Percentiles rank a stretch among this genome's conserved stretches.
Conservation (phyloP, 345 rosid genomes). For the Garcia nutans region DNA sequence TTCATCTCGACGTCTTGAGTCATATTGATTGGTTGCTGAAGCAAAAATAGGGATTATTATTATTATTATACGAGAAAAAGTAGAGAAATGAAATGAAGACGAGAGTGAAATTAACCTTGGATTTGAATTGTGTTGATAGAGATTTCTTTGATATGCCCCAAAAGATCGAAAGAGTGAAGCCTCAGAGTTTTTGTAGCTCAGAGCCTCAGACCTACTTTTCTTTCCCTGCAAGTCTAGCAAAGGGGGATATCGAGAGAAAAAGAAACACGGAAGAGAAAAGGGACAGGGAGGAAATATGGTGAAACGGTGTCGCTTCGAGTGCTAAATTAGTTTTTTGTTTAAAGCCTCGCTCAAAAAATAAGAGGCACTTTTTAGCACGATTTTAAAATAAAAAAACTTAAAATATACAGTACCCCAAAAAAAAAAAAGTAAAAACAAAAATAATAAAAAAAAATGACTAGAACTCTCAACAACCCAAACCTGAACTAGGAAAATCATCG, state of each 20-base stretch:
- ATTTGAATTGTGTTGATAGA: neutral
- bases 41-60: neutral
- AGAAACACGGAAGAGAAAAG: neutral
- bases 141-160: neutral
- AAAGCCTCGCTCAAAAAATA: no score
- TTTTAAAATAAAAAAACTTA: no score
- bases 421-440: no score
- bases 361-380: no score
- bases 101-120: neutral
- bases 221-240: conserved; percentile 19
- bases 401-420: no score
- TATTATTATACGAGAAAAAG: neutral
- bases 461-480: no score
- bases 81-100: neutral
- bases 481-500: no score
- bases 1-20: conserved; percentile 84
- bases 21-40: conserved; percentile 27
- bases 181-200: neutral
- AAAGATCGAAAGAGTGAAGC: neutral
- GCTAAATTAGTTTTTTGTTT: no score
- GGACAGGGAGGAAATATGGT: neutral
- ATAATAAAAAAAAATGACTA: no score
- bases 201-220: conserved; percentile 17
- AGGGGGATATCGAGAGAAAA: neutral
- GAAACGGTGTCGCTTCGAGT: neutral